Percentiles rank a stretch among this genome's conserved stretches.
Conservation (phyloP, 768 basidiomycete species). For the Exsudoporus frostii region DNA sequence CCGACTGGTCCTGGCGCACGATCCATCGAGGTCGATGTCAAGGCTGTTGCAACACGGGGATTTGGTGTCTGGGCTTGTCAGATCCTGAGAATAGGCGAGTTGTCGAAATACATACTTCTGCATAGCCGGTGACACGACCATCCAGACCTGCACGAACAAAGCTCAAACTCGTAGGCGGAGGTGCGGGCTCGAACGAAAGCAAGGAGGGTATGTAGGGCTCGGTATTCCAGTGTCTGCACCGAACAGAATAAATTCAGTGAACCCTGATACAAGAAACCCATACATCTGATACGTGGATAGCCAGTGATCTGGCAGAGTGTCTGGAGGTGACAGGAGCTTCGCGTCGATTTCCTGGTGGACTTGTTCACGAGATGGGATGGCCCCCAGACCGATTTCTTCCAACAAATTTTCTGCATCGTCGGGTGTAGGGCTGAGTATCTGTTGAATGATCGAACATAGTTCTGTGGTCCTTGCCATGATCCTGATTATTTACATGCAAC, state of each 20-base stretch:
- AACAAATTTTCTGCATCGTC: constrained; percentile 45
- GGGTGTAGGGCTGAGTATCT: constrained; percentile 44
- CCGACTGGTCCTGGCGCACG: constrained; percentile 77
- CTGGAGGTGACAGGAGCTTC: constrained; percentile 67
- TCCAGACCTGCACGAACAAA: constrained; percentile 78
- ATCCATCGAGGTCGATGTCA: constrained; percentile 82
- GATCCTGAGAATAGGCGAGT: not conserved
- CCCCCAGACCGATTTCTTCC: constrained; percentile 53
- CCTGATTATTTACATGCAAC: constrained; percentile 6
- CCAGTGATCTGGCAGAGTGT: constrained; percentile 65
- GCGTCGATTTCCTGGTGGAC: constrained; percentile 71
- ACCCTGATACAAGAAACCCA: constrained; percentile 23
- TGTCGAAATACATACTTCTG: constrained; percentile 54
- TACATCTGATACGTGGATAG: constrained; percentile 84
- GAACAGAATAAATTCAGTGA: constrained; percentile 9
- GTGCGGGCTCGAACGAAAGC: constrained; percentile 62
- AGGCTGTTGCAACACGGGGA: constrained; percentile 57
- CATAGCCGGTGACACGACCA: constrained; percentile 77
- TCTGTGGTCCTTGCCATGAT: constrained; percentile 16
- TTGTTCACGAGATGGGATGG: constrained; percentile 53
- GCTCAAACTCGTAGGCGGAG: constrained; percentile 68
- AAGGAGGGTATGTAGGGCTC: constrained; percentile 59
- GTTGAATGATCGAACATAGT: constrained; percentile 36
- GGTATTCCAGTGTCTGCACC: constrained; percentile 68
- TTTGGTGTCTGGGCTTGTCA: constrained; percentile 47